These are phyloP conservation scores for Antitrichia curtipendula DNA, from an alignment of 225 moss, liverwort and hornwort species.

Conservation along the genomic window DNA sequence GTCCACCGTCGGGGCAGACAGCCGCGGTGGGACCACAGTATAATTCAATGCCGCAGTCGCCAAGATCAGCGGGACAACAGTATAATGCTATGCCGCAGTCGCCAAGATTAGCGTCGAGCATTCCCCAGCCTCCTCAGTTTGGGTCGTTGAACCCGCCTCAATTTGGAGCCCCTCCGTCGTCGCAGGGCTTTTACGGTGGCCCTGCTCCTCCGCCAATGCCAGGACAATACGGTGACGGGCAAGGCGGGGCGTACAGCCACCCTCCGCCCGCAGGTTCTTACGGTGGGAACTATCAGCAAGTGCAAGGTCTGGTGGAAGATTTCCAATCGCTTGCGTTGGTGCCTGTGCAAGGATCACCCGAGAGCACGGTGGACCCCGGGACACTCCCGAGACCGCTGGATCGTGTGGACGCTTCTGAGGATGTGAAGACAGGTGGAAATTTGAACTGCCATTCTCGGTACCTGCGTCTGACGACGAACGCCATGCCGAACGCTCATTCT, in stretches of 20 bases:
- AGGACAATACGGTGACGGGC: constrained; percentile 37
- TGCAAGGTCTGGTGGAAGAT: constrained; percentile 67
- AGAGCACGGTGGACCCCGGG: constrained; percentile 67
- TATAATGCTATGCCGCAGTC: not conserved
- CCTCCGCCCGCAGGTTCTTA: constrained; percentile 58
- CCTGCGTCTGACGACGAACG: constrained; percentile 72
- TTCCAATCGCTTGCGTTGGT: constrained; percentile 88
- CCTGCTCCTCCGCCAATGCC: constrained; percentile 28
- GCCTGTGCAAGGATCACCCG: constrained; percentile 71
- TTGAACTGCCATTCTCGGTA: constrained; percentile 77
- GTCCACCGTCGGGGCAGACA: constrained; percentile 8
- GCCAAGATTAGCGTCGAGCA: not conserved
- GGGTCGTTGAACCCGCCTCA: constrained; percentile 3
- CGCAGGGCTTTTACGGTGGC: constrained; percentile 50
- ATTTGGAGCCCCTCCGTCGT: constrained; percentile 18
- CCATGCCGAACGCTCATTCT: constrained; percentile 89
- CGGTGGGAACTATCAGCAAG: constrained; percentile 43
- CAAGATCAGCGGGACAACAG: constrained; percentile 6
- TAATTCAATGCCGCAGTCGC: constrained; percentile 18
- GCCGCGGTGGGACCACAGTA: constrained; percentile 1
- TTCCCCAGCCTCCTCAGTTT: constrained; percentile 17
- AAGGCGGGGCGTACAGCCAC: constrained; percentile 22
- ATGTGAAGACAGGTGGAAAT: constrained; percentile 20
- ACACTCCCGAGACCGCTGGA: constrained; percentile 67
- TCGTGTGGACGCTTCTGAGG: constrained; percentile 23